Evolutionary conservation across 2,329 filamentous ascomycete species (phyloP).

Genomic region (Colletotrichum kahawae): DNA sequence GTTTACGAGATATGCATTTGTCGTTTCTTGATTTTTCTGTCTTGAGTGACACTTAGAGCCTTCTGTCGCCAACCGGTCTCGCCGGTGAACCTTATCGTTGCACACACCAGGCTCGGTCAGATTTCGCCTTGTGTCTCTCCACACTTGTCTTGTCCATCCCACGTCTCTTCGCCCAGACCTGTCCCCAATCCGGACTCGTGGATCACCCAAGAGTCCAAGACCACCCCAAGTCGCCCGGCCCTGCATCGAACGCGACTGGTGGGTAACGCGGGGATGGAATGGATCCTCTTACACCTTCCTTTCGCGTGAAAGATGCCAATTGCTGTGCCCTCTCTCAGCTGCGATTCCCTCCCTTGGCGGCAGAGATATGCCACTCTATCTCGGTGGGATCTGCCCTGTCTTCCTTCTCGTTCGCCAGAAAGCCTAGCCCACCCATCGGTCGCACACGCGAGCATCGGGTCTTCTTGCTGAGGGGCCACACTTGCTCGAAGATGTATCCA

Average conservation of each 20-base stretch:
- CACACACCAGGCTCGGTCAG: neutral
- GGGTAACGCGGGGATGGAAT: constrained; percentile 17
- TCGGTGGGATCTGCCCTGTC: neutral
- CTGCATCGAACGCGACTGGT: constrained; percentile 1
- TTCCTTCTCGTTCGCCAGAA: neutral
- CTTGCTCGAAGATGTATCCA: neutral
- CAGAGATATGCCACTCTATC: constrained; percentile 8
- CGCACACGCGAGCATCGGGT: neutral
- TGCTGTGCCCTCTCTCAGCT: constrained; percentile 3
- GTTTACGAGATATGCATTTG: neutral
- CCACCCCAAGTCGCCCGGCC: neutral
- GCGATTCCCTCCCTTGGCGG: constrained; percentile 4
- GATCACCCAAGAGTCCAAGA: neutral
- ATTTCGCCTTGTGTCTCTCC: neutral
- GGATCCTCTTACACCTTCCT: constrained; percentile 21
- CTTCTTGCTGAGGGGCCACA: neutral
- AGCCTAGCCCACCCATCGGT: neutral
- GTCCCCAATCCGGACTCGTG: constrained; percentile 1
- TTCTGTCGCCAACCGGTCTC: neutral
- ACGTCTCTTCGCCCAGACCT: neutral
- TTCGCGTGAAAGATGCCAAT: constrained; percentile 18
- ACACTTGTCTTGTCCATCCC: neutral
- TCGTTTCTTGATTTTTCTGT: neutral
- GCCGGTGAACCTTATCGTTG: neutral
- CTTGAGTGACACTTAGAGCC: fast-evolving